A percentile compares a stretch with the other conserved stretches of the same genome.
Evolutionary conservation across 2,329 filamentous ascomycete species (phyloP).

Genomic region (Cylindrodendrum hubeiense): DNA sequence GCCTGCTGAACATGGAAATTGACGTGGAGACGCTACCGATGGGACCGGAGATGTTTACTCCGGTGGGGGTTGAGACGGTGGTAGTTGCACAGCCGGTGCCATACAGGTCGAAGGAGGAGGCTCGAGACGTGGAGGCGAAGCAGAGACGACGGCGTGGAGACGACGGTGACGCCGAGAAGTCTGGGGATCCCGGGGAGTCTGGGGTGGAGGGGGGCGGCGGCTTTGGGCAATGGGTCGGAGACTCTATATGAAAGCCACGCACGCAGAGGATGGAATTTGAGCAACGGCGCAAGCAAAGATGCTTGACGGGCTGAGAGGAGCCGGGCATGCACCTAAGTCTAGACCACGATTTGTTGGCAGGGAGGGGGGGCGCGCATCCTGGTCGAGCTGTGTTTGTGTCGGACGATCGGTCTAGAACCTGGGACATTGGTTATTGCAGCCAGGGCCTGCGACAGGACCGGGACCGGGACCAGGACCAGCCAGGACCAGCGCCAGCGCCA

Average conservation of each 20-base stretch:
- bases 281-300: neutral
- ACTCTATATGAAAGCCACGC: conserved; percentile 33
- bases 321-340: neutral
- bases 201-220: conserved; percentile 33
- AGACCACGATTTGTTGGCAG: conserved; percentile 1
- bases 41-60: conserved; percentile 79
- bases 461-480: neutral
- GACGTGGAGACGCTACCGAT: conserved; percentile 88
- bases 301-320: neutral
- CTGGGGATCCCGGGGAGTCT: conserved; percentile 4
- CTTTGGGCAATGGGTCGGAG: conserved; percentile 44
- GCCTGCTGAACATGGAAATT: conserved; percentile 80
- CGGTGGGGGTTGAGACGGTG: conserved; percentile 85
- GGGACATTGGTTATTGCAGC: neutral
- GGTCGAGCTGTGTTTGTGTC: neutral
- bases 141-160: conserved; percentile 34
- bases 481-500: neutral
- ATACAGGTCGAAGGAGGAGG: conserved; percentile 39
- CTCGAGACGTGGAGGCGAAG: conserved; percentile 21
- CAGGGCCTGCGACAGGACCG: too few species aligned
- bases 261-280: neutral
- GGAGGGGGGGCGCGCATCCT: neutral
- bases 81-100: conserved; percentile 78
- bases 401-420: neutral
- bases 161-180: conserved; percentile 35